Evolutionary conservation across 202 grass and related monocot species (phyloP), one percentile per base, ranked within the genome.

Genomic region (Digitaria exilis): DNA sequence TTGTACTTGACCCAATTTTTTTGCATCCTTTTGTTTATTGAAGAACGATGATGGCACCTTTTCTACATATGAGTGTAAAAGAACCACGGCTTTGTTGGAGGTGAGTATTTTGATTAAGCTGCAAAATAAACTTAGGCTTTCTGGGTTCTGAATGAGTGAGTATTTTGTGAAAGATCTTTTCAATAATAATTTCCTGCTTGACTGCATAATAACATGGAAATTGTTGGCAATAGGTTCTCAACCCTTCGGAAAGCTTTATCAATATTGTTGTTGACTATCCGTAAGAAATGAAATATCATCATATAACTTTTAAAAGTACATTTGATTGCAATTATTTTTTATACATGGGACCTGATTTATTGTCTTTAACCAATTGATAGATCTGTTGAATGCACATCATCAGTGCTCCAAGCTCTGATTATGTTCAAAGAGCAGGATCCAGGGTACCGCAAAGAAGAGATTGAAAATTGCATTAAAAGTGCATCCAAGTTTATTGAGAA

Each of bases 181-280:
- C 24, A 1, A 5, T 49, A 37, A 4, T 5, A 66, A 52, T 41
- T 3, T 35, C 58, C 11, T 42, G 6, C 9, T 22, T 26, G 2
- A 76, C 7, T 4, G 1, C 19, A 19, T 4, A 16, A 4, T 85
- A 79, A 85, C 7, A 2, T 32, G 4, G 10, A 9, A 28, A 81
- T 59, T 59, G 2, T 30, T 81, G 29, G 1, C 5, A 16, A 59
- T 49, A 86, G 84, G 50, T 86, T 86, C 61, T 86, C 28, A 81
- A 86, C 41, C 84, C 77, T n/a, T 86, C 84, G 0, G 84, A 86
- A 29, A 68, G 28, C 56, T 86, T 86, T 75, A 4, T 11, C 0
- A 86, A 86, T 14, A 81, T 86, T 50, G 0, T 86, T 29, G 84
- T 81, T 5, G 78, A 86, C 28, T 81, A 86, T 81, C 84, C 70